Evolutionary conservation across 2,329 filamentous ascomycete species (phyloP), one percentile per base, ranked within the genome.

Genomic region (Beauveria asiatica): DNA sequence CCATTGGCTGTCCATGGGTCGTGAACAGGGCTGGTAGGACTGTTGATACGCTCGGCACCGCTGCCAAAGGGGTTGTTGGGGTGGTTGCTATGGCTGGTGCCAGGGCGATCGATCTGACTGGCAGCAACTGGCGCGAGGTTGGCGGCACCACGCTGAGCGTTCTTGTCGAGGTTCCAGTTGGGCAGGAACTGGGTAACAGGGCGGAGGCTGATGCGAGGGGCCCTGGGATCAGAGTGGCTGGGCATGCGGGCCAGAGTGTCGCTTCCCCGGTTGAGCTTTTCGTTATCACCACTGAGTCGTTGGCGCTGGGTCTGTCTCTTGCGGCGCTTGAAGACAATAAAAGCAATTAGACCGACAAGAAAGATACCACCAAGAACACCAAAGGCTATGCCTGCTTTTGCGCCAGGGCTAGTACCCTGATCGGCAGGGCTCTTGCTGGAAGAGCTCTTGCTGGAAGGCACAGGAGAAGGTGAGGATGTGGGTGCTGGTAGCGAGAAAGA

Each of bases 171-270:
- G 59, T 72, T 73, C 58, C 89, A 81, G 68, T 83, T 85, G 5
- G 90, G 89, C 44, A 90, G 80, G 74, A 96, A 92, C 68, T 94
- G 86, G 45, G 90, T 93, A 53, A 94, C 83, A 3, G 92, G 92
- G 54, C 91, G 87, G 58, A 96, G 80, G 69, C 90, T 95, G 63
- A 97, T 81, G 63, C 87, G 87, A n/a, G 92, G 91, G 49, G 92
- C 86, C 79, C 77, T 64, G 72, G 57, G 50, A 7, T 53, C 42
- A n/a, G 49, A 46, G 27, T 41, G 49, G 37, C 57, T 59, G 10
- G 61, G 61, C 61, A 62, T 62, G 21, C 55, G 55, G 5, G 51
- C 56, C 17, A 62, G 51, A 19, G 7, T 11, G 23, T 62, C 61
- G 23, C 75, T 63, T 30, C 64, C 62, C 17, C 63, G 60, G 70